These are phyloP conservation scores for Amniculicola lignicola DNA, from an alignment of 495 filamentous ascomycete species.

Conservation along the genomic window DNA sequence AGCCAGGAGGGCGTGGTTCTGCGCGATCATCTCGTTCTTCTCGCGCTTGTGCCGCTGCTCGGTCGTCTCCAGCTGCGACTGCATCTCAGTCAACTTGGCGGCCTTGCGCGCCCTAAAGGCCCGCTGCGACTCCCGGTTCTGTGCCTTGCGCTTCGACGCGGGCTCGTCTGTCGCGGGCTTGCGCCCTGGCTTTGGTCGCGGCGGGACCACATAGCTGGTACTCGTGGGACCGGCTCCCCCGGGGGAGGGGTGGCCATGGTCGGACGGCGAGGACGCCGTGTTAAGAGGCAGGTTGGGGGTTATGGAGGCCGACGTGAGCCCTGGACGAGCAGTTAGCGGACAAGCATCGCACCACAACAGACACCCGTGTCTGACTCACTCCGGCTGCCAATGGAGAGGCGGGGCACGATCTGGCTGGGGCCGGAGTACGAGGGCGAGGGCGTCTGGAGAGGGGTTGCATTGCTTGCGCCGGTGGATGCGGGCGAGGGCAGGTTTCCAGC, in stretches of 20 bases:
- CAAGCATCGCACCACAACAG: not conserved
- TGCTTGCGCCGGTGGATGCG: not conserved
- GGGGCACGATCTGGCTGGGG: not conserved
- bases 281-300: conserved; percentile 7
- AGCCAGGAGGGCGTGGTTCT: not conserved
- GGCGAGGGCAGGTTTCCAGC: conserved; percentile 4
- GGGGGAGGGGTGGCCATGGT: conserved; percentile 19
- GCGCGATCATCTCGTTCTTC: conserved; percentile 7
- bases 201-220: conserved; percentile 24
- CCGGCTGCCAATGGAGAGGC: not conserved
- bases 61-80: conserved; percentile 21
- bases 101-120: conserved; percentile 31
- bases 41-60: conserved; percentile 16
- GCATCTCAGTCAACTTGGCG: conserved; percentile 24
- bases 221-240: conserved; percentile 31
- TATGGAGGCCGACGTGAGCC: not conserved
- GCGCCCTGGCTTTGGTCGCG: conserved; percentile 34
- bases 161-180: conserved; percentile 38
- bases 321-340: not conserved
- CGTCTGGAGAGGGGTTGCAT: conserved; percentile 6
- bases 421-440: not conserved
- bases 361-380: not conserved
- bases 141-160: conserved; percentile 32
- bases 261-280: conserved; percentile 22
- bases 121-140: conserved; percentile 36